phyloP scores from a whole-genome alignment of 2,329 filamentous ascomycete species.

The Calonectria pteridis region DNA sequence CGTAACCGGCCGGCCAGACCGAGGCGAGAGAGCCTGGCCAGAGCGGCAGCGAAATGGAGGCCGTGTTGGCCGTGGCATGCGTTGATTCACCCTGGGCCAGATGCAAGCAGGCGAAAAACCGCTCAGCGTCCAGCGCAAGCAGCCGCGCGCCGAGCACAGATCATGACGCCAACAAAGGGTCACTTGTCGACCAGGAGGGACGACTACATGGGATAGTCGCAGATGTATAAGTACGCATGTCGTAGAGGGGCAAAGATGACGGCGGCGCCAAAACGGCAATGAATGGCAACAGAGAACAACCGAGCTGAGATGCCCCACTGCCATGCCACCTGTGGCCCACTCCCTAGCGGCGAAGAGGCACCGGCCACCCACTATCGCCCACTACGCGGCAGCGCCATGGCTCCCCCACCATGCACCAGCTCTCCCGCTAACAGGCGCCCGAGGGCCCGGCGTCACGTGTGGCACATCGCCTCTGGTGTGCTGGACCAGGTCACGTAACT shows the following conservation, averaged over 20 bases:
- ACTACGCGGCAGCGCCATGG: slow-evolving; percentile 23
- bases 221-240: slow-evolving; percentile 7
- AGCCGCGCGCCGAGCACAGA: not conserved
- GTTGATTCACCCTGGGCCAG: not conserved
- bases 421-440: slow-evolving; percentile 19
- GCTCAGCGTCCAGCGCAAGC: not conserved
- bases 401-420: slow-evolving; percentile 13
- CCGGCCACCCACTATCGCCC: slow-evolving; percentile 18
- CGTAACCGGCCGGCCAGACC: slow-evolving; percentile 24
- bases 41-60: slow-evolving; percentile 6
- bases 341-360: slow-evolving; percentile 23
- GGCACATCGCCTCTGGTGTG: slow-evolving; percentile 9
- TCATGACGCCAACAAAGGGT: slow-evolving; percentile 12
- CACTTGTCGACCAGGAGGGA: slow-evolving; percentile 14
- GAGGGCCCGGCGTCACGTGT: slow-evolving; percentile 26
- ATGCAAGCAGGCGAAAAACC: not conserved
- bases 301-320: slow-evolving; percentile 24
- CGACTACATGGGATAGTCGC: slow-evolving; percentile 7
- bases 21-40: slow-evolving; percentile 10
- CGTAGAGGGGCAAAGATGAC: slow-evolving; percentile 17
- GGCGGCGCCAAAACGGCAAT: slow-evolving; percentile 11
- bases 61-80: slow-evolving; percentile 2
- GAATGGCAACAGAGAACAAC: slow-evolving; percentile 20
- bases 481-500: not conserved
- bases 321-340: slow-evolving; percentile 35